A percentile compares a stretch with the other conserved stretches of the same genome.
phyloP scores from a whole-genome alignment of 495 filamentous ascomycete genomes.

The Podospora pseudocomata region DNA sequence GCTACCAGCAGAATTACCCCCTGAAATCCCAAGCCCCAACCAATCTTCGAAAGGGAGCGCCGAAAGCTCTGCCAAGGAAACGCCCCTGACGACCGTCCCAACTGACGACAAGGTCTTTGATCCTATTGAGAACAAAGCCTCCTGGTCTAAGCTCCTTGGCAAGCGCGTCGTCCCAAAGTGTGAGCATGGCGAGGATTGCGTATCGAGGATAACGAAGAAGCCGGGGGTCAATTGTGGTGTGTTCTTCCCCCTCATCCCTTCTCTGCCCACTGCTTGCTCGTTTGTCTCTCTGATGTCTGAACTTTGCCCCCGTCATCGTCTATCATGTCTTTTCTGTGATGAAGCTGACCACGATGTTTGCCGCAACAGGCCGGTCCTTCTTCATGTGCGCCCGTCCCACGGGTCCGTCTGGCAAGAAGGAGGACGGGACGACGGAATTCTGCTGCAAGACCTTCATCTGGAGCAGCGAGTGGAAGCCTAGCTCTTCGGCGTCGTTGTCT shows the following conservation, averaged over 20 bases:
- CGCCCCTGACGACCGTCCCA: neutral
- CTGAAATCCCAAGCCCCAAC: neutral
- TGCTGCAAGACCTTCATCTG: slow-evolving; percentile 86
- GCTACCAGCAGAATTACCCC: neutral
- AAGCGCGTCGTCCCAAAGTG: slow-evolving; percentile 72
- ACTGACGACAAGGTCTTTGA: slow-evolving; percentile 49
- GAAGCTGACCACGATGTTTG: neutral
- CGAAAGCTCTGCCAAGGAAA: slow-evolving; percentile 2
- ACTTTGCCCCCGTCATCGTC: neutral
- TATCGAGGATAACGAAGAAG: slow-evolving; percentile 78
- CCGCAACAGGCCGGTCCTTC: slow-evolving; percentile 63
- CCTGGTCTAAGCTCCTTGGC: slow-evolving; percentile 81
- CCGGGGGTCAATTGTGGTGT: slow-evolving; percentile 69
- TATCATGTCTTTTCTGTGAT: neutral
- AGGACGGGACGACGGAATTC: slow-evolving; percentile 70
- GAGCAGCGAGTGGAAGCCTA: slow-evolving; percentile 71
- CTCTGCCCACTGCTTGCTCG: neutral
- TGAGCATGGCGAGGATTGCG: slow-evolving; percentile 85
- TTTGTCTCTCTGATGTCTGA: too few species aligned
- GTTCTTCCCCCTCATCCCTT: slow-evolving; percentile 13
- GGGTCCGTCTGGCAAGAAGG: slow-evolving; percentile 78
- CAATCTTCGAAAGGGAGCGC: slow-evolving; percentile 6
- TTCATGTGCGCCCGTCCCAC: slow-evolving; percentile 82
- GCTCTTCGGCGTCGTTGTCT: neutral
- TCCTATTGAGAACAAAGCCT: slow-evolving; percentile 70